Percentiles rank a stretch among this genome's conserved stretches.
phyloP scores from a whole-genome alignment of 2,329 filamentous ascomycete species.

The Talaromyces sp. region DNA sequence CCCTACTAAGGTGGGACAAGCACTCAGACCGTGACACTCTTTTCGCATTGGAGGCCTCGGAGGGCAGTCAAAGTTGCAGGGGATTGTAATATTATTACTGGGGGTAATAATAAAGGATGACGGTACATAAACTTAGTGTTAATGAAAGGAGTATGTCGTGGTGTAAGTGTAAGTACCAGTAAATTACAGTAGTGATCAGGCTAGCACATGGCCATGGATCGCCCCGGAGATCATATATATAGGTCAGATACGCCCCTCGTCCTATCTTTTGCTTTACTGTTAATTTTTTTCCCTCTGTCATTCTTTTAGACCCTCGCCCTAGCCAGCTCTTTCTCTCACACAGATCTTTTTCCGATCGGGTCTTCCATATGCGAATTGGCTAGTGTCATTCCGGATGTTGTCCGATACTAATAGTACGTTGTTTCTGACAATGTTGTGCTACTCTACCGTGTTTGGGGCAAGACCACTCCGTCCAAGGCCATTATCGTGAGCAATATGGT shows the following conservation, averaged over 20 bases:
- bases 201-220: neutral
- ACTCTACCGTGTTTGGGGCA: neutral
- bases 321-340: neutral
- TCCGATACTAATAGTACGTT: neutral
- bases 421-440: neutral
- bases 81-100: neutral
- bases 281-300: neutral
- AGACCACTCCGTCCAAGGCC: too few relatives aligned
- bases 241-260: constrained; percentile 1
- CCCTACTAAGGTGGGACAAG: neutral
- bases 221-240: constrained; percentile 1
- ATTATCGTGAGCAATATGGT: neutral
- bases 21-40: neutral
- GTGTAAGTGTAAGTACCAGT: neutral
- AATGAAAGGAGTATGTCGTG: neutral
- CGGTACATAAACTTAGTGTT: neutral
- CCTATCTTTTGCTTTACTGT: neutral
- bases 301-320: neutral
- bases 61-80: neutral
- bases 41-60: neutral
- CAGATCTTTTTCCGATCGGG: neutral
- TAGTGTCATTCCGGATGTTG: neutral
- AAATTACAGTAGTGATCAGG: neutral
- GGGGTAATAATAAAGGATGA: neutral
- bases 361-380: neutral